Evolutionary conservation across 495 filamentous ascomycete genomes (phyloP), one percentile per base, ranked within the genome.

Genomic region (Xylaria flabelliformis): DNA sequence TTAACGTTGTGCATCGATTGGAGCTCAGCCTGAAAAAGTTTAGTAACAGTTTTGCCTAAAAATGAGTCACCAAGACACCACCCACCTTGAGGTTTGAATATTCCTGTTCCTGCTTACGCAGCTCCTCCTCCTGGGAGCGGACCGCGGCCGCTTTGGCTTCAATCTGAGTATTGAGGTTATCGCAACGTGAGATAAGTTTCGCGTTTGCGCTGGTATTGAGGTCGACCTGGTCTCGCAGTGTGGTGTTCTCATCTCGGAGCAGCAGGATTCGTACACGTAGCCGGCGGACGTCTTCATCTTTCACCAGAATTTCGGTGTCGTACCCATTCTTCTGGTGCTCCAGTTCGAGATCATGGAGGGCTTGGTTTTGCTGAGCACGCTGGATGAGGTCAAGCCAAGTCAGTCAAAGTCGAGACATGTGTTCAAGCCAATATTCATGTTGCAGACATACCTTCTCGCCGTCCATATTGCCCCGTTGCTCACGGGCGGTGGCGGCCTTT

Each of bases 251-350:
- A 71, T 94, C 89, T 66, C 91, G 86, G 39, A 92, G 83, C 44
- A 95, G 75, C 21, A 94, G 79, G 61, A 90, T 83, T 58, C 92
- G 88, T 72, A 95, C 82, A 63, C 89, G 87, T 50, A 91, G 75
- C 71, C 88, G 82, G 12, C 94, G 89, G 32, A 85, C 83, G 65
- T 87, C 87, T 78, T 97, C 94, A 48, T 90, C 85, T 78, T 91
- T 91, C 64, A 88, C 79, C 53, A 95, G 76, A 15, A 89, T 77
- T 53, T 91, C 83, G 26, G 90, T 83, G 58, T 88, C 82, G 64
- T 88, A 86, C 53, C 86, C 77, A 71, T 84, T 85, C 58, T 84
- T 84, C 67, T 91, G 87, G 75, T 94, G 92, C 74, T 88, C 88
- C 32, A 89, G 82, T 75, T 97, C 94, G 19, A 92, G 83, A 3